Percentiles rank a stretch among this genome's conserved stretches.
phyloP scores from a whole-genome alignment of 2,329 filamentous ascomycete genomes.

The Knufia petricola region DNA sequence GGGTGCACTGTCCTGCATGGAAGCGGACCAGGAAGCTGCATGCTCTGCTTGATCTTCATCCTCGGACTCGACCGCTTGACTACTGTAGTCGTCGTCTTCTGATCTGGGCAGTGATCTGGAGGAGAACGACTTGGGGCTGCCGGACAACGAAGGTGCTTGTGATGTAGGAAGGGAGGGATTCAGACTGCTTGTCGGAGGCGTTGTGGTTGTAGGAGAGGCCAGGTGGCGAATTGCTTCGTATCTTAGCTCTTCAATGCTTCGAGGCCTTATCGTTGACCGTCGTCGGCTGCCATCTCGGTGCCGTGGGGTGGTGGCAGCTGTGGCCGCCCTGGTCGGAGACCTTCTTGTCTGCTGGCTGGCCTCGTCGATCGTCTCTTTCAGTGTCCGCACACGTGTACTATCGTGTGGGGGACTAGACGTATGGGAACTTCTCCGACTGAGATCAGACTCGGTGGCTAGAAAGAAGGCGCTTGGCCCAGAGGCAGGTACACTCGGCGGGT shows the following conservation, averaged over 20 bases:
- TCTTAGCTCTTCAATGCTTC: conserved; percentile 14
- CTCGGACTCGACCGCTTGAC: conserved; percentile 46
- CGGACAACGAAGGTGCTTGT: conserved; percentile 35
- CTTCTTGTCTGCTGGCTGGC: conserved; percentile 21
- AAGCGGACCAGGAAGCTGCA: conserved; percentile 20
- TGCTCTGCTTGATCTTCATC: conserved; percentile 45
- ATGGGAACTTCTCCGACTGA: conserved; percentile 18
- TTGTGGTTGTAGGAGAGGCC: conserved; percentile 20
- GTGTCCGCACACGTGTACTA: conserved; percentile 24
- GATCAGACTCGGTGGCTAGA: conserved; percentile 44
- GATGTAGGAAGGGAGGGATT: conserved; percentile 30
- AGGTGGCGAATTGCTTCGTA: conserved; percentile 10
- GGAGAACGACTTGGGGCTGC: conserved; percentile 51
- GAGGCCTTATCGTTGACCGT: conserved; percentile 22
- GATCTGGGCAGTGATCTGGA: conserved; percentile 49
- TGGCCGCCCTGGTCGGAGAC: conserved; percentile 26
- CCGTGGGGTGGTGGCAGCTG: too few relatives aligned
- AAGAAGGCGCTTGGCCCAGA: conserved; percentile 50
- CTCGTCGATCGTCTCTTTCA: conserved; percentile 26
- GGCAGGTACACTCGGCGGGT: conserved; percentile 22
- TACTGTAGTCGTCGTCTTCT: conserved; percentile 50
- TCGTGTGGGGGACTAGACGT: conserved; percentile 6
- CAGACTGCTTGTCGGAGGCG: conserved; percentile 21
- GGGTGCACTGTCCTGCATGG: conserved; percentile 32
- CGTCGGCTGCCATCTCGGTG: conserved; percentile 19